Evolutionary conservation across 148 eudicot species (phyloP).

Genomic region (Rhododendron kiyosumense): DNA sequence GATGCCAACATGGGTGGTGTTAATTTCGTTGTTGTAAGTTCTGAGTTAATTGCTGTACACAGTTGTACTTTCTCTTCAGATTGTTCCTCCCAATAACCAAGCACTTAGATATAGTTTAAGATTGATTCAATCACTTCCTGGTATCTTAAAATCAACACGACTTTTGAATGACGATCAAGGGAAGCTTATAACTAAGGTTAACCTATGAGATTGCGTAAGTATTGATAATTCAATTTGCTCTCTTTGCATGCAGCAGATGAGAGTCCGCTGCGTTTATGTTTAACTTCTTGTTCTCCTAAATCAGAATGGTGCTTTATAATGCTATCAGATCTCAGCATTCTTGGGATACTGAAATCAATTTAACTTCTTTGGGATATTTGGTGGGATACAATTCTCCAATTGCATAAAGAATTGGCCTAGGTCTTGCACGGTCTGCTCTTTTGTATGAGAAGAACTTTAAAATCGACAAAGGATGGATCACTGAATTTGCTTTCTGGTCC

Average conservation of each 20-base stretch:
- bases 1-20: constrained; percentile 22
- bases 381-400: neutral
- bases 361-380: neutral
- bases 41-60: neutral
- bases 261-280: neutral
- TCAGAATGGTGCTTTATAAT: neutral
- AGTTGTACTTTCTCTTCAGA: neutral
- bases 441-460: neutral
- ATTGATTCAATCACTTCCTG: neutral
- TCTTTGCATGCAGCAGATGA: neutral
- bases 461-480: neutral
- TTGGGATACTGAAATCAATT: neutral
- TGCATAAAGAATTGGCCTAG: neutral
- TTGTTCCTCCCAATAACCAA: neutral
- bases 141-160: neutral
- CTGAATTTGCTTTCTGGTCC: neutral
- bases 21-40: constrained; percentile 66
- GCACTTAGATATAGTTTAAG: neutral
- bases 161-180: neutral
- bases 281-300: neutral
- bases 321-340: neutral
- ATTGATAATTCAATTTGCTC: neutral
- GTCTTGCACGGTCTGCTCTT: neutral
- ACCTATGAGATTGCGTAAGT: neutral
- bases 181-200: neutral